These are phyloP conservation scores for Cyclostephanos tholiformis DNA, from an alignment of 108 stramenopile genomes.

Conservation along the genomic window DNA sequence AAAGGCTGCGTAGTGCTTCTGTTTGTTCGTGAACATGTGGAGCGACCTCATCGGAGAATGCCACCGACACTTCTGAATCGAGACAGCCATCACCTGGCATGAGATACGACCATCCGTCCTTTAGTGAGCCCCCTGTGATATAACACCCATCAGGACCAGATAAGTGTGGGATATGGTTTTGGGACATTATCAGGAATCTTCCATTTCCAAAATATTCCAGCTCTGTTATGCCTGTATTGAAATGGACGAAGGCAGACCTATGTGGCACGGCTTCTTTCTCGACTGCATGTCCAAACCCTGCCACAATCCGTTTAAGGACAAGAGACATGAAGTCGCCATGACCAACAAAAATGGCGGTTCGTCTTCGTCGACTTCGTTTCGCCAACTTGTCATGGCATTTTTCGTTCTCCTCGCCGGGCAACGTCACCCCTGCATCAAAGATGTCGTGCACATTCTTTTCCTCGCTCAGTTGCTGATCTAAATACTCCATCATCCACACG, in stretches of 20 bases:
- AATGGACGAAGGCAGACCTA: conserved; percentile 74
- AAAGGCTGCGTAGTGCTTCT: conserved; percentile 56
- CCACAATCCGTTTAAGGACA: conserved; percentile 70
- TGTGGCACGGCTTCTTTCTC: conserved; percentile 66
- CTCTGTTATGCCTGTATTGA: conserved; percentile 79
- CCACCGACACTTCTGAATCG: conserved; percentile 54
- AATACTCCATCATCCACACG: conserved; percentile 71
- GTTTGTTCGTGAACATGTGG: conserved; percentile 62
- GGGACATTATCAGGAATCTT: conserved; percentile 68
- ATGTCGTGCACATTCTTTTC: conserved; percentile 48
- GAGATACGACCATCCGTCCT: conserved; percentile 79
- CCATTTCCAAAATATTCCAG: conserved; percentile 81
- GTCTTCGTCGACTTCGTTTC: conserved; percentile 47
- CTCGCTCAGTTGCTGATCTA: conserved; percentile 58
- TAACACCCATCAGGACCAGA: conserved; percentile 33
- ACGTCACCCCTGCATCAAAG: conserved; percentile 75
- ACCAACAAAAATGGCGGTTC: conserved; percentile 65
- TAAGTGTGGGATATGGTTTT: conserved; percentile 68
- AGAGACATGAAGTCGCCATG: conserved; percentile 82
- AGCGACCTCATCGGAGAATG: conserved; percentile 65
- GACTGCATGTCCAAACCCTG: conserved; percentile 70
- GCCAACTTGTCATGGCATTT: conserved; percentile 52
- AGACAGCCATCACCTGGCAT: conserved; percentile 56
- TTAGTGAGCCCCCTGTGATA: conserved; percentile 67
- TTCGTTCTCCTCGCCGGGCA: conserved; percentile 70